Percentiles rank a stretch among this genome's conserved stretches.
Conservation (phyloP, 106 monocot species). For the Phalaenopsis aphrodite region DNA sequence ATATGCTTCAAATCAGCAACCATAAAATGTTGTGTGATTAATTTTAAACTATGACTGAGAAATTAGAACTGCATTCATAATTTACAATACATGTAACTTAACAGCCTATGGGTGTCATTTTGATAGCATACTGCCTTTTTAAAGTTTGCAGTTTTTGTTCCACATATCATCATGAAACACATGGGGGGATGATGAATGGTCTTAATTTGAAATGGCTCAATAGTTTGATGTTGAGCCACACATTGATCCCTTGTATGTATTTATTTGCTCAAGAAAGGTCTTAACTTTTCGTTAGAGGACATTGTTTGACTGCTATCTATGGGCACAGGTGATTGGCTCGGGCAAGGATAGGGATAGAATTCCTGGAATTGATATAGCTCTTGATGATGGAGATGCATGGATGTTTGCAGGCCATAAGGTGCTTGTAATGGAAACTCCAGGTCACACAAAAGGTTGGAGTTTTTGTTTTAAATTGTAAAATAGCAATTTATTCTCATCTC, state of each 20-base stretch:
- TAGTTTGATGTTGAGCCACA: constrained; percentile 1
- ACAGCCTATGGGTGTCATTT: no score
- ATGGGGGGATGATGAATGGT: background rate
- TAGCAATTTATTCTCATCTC: background rate
- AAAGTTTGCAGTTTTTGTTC: background rate
- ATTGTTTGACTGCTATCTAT: constrained; percentile 2
- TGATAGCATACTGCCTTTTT: background rate
- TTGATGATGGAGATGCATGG: constrained; percentile 86
- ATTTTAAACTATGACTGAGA: no score
- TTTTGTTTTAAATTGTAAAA: background rate
- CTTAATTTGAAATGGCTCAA: background rate
- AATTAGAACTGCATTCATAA: no score
- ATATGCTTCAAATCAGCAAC: no score
- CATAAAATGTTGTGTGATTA: no score
- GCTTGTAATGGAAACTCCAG: constrained; percentile 86
- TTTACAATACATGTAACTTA: no score
- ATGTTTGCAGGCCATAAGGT: constrained; percentile 95
- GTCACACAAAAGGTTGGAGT: constrained; percentile 68
- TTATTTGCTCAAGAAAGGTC: background rate
- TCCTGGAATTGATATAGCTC: constrained; percentile 88
- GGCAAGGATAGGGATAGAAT: constrained; percentile 74
- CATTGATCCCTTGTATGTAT: background rate
- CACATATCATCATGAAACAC: background rate
- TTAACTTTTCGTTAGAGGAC: background rate
- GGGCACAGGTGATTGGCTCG: constrained; percentile 73